These are phyloP conservation scores for Claviceps purpurea DNA, from an alignment of 2,329 filamentous ascomycete genomes.

Conservation along the genomic window DNA sequence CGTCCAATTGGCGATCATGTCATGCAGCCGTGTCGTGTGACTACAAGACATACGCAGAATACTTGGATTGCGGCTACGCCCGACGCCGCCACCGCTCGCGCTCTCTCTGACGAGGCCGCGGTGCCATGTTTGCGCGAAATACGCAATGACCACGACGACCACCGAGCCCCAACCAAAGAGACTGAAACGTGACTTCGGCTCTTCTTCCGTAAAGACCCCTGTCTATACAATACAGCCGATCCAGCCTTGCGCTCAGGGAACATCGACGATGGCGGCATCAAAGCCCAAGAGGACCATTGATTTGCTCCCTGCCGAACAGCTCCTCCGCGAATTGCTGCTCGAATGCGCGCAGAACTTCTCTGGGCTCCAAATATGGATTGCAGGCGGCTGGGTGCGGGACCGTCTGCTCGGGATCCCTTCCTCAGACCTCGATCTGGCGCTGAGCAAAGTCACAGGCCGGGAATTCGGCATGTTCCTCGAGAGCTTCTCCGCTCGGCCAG, in stretches of 20 bases:
- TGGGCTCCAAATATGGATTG: conserved; percentile 9
- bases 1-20: not conserved
- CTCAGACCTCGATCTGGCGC: conserved; percentile 7
- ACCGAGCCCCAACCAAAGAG: conserved; percentile 15
- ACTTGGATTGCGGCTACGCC: not conserved
- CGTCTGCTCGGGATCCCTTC: conserved; percentile 9
- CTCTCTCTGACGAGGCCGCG: not conserved
- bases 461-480: conserved; percentile 7
- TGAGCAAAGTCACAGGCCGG: conserved; percentile 8
- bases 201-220: not conserved
- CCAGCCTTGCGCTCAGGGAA: not conserved
- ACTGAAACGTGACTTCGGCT: conserved; percentile 10
- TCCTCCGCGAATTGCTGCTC: conserved; percentile 7
- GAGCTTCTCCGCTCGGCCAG: conserved; percentile 2
- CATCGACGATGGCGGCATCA: not conserved
- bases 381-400: conserved; percentile 11
- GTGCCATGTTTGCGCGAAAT: not conserved
- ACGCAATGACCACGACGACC: not conserved
- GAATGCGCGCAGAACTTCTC: conserved; percentile 6
- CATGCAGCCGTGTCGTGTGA: not conserved
- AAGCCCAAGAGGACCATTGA: not conserved
- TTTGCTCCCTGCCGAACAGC: not conserved
- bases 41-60: not conserved
- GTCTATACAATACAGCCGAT: not conserved
- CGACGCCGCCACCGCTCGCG: not conserved